These are phyloP conservation scores for Cardamine chenopodiifolia DNA, from an alignment of 345 rosid genomes.

Conservation along the genomic window DNA sequence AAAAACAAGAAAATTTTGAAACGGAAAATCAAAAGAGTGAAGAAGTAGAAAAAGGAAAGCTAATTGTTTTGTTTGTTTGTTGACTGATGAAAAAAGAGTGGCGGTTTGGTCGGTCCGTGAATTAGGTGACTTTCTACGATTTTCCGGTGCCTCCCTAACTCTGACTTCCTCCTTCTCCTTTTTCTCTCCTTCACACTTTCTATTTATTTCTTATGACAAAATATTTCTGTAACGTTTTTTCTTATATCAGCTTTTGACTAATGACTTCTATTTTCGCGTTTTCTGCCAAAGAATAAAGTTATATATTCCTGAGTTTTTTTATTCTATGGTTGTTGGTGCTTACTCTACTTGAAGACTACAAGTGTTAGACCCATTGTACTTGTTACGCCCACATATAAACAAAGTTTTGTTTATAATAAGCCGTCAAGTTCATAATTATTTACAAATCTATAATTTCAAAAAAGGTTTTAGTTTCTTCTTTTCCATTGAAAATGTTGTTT, in stretches of 20 bases:
- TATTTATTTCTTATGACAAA: neutral
- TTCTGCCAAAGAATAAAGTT: neutral
- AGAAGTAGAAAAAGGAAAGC: conserved; percentile 9
- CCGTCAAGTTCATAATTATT: neutral
- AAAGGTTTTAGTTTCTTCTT: neutral
- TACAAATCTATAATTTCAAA: neutral
- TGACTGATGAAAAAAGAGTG: too few relatives aligned
- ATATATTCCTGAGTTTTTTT: neutral
- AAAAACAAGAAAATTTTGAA: neutral
- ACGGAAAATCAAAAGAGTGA: neutral
- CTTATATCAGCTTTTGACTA: conserved; percentile 19
- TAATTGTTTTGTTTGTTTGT: conserved; percentile 8
- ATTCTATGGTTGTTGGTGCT: conserved; percentile 16
- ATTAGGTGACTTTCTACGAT: conserved; percentile 28
- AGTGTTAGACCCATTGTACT: neutral
- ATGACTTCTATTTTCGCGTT: neutral
- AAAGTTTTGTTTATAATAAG: neutral
- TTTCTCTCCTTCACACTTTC: conserved; percentile 34
- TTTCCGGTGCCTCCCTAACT: conserved; percentile 36
- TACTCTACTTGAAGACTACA: conserved; percentile 7
- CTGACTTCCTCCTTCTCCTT: conserved; percentile 21
- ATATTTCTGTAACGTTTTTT: conserved; percentile 33
- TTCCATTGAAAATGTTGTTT: neutral
- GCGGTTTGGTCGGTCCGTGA: conserved; percentile 44
- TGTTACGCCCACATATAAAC: conserved; percentile 22